A percentile compares a stretch with the other conserved stretches of the same genome.
Evolutionary conservation across 2,329 filamentous ascomycete species (phyloP).

Genomic region (Aspergillus intermedius): DNA sequence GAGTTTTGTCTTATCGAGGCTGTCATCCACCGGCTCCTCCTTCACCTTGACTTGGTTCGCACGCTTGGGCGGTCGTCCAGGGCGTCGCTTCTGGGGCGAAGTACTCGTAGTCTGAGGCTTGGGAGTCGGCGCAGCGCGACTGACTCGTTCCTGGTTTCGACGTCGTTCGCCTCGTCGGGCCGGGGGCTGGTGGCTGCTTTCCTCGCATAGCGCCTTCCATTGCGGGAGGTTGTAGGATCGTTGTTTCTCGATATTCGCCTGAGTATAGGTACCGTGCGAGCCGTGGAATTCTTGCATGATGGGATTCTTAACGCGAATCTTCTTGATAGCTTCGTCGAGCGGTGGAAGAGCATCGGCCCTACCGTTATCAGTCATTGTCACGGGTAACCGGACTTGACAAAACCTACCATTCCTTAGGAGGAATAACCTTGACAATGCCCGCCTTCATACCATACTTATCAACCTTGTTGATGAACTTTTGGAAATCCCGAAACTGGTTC

Average conservation of each 20-base stretch:
- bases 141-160: conserved; percentile 43
- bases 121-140: conserved; percentile 30
- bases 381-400: neutral
- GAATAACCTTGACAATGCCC: conserved; percentile 92
- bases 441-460: conserved; percentile 96
- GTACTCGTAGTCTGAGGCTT: conserved; percentile 31
- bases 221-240: conserved; percentile 94
- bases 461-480: conserved; percentile 81
- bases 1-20: conserved; percentile 31
- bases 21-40: conserved; percentile 32
- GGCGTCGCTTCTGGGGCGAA: conserved; percentile 42
- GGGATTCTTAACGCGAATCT: conserved; percentile 88
- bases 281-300: conserved; percentile 99
- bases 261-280: conserved; percentile 88
- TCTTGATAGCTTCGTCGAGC: conserved; percentile 80
- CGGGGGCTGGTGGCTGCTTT: conserved; percentile 92
- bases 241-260: conserved; percentile 94
- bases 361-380: neutral
- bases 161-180: conserved; percentile 66
- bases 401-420: conserved; percentile 83
- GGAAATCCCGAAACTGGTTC: conserved; percentile 90
- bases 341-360: conserved; percentile 65
- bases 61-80: conserved; percentile 34
- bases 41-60: conserved; percentile 33
- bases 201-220: conserved; percentile 88